These are phyloP conservation scores for Cokeromyces recurvatus DNA, from an alignment of 371 early-diverging fungal species.

Conservation along the genomic window DNA sequence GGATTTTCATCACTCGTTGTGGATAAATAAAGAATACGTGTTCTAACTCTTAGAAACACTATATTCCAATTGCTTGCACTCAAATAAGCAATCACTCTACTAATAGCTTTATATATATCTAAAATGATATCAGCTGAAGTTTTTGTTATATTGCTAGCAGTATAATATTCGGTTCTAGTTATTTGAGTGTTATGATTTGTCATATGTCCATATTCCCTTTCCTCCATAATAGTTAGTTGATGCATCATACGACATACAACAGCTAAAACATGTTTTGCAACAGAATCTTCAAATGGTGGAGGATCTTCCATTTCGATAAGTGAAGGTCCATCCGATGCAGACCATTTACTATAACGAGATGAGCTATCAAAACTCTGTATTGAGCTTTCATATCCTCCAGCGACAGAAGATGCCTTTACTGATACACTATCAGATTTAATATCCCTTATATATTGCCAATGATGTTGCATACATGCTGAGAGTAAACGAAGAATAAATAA, in stretches of 20 bases:
- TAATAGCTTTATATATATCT: conserved; percentile 69
- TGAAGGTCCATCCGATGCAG: conserved; percentile 12
- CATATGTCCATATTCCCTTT: conserved; percentile 28
- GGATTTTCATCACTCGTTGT: conserved; percentile 61
- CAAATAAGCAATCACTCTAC: conserved; percentile 71
- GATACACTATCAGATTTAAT: conserved; percentile 21
- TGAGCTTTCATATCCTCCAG: conserved; percentile 18
- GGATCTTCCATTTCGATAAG: conserved; percentile 57
- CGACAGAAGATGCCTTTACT: conserved; percentile 12
- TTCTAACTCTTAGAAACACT: conserved; percentile 65
- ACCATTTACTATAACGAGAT: conserved; percentile 23
- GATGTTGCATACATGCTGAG: conserved; percentile 68
- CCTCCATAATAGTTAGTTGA: conserved; percentile 42
- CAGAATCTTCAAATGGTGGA: conserved; percentile 69
- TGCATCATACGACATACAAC: conserved; percentile 66
- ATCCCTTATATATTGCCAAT: conserved; percentile 62
- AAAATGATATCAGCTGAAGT: conserved; percentile 47
- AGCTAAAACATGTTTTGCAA: conserved; percentile 63
- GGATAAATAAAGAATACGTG: conserved; percentile 51
- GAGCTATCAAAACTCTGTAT: conserved; percentile 16
- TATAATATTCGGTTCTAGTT: conserved; percentile 42
- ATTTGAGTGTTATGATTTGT: conserved; percentile 46
- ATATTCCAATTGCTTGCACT: conserved; percentile 81
- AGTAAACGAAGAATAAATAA: conserved; percentile 67
- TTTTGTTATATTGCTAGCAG: conserved; percentile 21